phyloP scores from a whole-genome alignment of 148 eudicot species.

The Heliosperma pusillum region DNA sequence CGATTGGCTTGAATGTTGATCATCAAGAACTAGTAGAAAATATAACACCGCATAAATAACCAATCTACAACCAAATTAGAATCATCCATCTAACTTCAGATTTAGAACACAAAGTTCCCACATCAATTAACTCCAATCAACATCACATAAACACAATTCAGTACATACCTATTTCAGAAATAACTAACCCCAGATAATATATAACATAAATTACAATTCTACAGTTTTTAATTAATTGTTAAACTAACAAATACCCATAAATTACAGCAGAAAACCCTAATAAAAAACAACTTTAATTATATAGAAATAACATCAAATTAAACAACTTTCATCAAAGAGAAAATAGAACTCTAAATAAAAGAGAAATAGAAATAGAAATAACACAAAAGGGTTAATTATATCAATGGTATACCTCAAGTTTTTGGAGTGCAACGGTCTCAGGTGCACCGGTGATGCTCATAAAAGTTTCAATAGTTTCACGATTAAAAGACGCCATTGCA shows the following conservation, averaged over 20 bases:
- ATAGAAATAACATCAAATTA: not conserved
- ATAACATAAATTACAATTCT: not conserved
- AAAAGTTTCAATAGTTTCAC: slow-evolving; percentile 72
- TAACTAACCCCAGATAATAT: not conserved
- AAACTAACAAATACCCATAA: not conserved
- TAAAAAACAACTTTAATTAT: slow-evolving; percentile 5
- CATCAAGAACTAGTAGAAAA: not conserved
- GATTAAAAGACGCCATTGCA: slow-evolving; percentile 60
- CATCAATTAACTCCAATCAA: not conserved
- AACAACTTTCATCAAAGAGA: not conserved
- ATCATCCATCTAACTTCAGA: not conserved
- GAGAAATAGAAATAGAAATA: too few species aligned
- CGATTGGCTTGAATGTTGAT: not conserved
- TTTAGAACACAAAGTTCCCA: not conserved
- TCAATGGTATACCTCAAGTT: slow-evolving; percentile 49
- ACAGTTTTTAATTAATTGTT: not conserved
- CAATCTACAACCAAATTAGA: slow-evolving; percentile 4
- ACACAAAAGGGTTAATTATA: too few species aligned
- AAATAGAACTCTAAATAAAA: too few species aligned
- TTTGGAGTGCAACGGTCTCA: slow-evolving; percentile 52
- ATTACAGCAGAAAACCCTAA: slow-evolving; percentile 24
- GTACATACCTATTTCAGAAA: slow-evolving; percentile 2
- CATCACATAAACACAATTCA: slow-evolving; percentile 12
- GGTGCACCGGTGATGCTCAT: slow-evolving; percentile 78
- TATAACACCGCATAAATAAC: not conserved